These are phyloP conservation scores for Prunus dulcis DNA, from an alignment of 306 rosid genomes.

Conservation along the genomic window DNA sequence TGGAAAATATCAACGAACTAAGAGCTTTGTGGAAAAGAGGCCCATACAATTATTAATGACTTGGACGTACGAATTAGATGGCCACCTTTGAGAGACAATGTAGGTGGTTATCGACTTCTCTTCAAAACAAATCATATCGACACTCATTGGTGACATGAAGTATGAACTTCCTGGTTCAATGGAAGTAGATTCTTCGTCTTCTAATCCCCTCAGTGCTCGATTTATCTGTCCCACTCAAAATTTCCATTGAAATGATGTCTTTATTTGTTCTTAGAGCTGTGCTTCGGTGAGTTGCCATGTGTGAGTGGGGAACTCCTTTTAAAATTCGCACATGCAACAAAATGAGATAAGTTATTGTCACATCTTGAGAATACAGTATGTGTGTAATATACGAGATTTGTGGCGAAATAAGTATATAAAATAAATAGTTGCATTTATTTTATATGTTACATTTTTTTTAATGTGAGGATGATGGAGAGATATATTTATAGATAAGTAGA, in stretches of 20 bases:
- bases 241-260: background rate
- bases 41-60: conserved; percentile 24
- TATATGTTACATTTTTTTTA: no score
- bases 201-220: background rate
- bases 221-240: background rate
- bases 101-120: conserved; percentile 4
- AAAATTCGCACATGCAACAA: no score
- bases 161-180: background rate
- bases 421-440: no score
- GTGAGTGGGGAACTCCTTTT: no score
- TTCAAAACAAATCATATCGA: conserved; percentile 5
- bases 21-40: conserved; percentile 22
- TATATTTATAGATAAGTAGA: background rate
- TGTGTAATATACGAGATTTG: no score
- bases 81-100: conserved; percentile 21
- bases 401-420: no score
- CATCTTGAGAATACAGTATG: no score
- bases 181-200: background rate
- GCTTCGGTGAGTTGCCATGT: no score
- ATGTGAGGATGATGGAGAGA: no score
- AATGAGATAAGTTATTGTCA: no score
- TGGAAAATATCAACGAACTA: conserved; percentile 30
- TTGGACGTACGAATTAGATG: conserved; percentile 14
- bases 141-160: conserved; percentile 16
- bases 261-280: background rate